Conservation (phyloP, 1,284 basidiomycete species). For the Ceratobasidium sp. region DNA sequence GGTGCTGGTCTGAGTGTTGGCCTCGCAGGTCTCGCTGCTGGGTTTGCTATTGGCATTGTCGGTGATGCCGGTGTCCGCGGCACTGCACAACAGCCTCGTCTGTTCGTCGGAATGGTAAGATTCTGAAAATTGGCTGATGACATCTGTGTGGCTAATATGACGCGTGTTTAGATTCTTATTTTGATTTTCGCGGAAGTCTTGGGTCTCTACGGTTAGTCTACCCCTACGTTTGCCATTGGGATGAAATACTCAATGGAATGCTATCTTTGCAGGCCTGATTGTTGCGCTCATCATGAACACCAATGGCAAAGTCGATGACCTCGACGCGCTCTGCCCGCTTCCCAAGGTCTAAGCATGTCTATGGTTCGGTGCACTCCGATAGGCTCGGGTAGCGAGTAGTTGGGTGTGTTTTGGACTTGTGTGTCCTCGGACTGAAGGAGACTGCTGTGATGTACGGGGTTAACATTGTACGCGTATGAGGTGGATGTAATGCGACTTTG, state of each 20-base stretch:
- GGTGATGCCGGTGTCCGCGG: conserved; percentile 94
- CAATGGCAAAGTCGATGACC: conserved; percentile 42
- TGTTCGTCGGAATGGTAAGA: conserved; percentile 87
- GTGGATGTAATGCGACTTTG: conserved; percentile 29
- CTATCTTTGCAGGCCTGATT: conserved; percentile 69
- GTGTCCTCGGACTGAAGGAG: conserved; percentile 37
- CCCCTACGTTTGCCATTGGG: not conserved
- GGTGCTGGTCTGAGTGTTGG: conserved; percentile 90
- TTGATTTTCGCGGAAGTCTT: conserved; percentile 88
- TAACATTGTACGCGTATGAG: conserved; percentile 10
- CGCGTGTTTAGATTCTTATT: conserved; percentile 65
- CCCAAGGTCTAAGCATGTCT: conserved; percentile 28
- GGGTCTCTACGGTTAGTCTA: conserved; percentile 71
- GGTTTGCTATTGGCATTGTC: conserved; percentile 95
- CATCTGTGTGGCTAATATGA: not conserved
- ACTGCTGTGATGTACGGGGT: conserved; percentile 15
- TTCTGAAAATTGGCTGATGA: not conserved
- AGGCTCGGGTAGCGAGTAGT: not conserved
- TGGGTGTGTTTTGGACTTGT: conserved; percentile 15
- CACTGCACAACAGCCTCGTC: conserved; percentile 89
- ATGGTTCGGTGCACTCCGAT: not conserved
- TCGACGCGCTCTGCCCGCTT: conserved; percentile 39
- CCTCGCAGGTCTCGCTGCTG: conserved; percentile 89
- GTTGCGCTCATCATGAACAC: conserved; percentile 92
- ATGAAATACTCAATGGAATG: conserved; percentile 4